Base-by-base conservation (phyloP, 208 protist genomes). In the Tetramitus jugosus region DNA sequence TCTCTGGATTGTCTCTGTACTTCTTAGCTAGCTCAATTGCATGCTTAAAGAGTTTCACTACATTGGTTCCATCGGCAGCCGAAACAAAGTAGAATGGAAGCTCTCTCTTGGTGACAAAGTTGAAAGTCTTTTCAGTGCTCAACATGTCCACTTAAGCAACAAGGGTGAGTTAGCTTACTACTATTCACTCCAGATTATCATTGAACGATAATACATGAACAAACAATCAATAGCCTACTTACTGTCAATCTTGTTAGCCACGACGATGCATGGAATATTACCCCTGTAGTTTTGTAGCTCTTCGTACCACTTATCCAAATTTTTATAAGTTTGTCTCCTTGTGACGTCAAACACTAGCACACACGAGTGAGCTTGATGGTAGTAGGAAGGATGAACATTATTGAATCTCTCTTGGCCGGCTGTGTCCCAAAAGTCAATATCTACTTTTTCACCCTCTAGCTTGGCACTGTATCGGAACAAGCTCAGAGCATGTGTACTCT, bases 241-340 rank as follows among this genome's bases (percentile, higher is more conserved):
- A n/a, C n/a, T 89, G 81, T 97, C 94, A 78, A 97, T 94, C 84
- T 97, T 97, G 79, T 97, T 97, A 62, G 91, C 94, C 8, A 93
- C 91, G 26, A 95, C 90, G 52, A 96, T 87, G 79, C 87, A 92
- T 31, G 93, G 94, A 45, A 97, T 95, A 78, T 93, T 89, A 78
- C 92, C 86, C 37, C 93, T 82, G 78, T 91, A 94, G 69, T 91
- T 87, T 61, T 90, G 92, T 69, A 96, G 80, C 82, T 97, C 94
- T 6, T 85, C 83, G 72, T 95, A 87, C 94, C 94, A 97, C 81
- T 93, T 93, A 40, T 93, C 90, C 60, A 97, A 61, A 81, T 96
- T 94, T 81, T 95, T 95, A 85, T 97, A 97, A 33, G 93, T 97
- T n/a, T 90, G 85, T 86, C 94, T 94, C n/a, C 93, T 87, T 3